A percentile compares a stretch with the other conserved stretches of the same genome.
phyloP scores from a whole-genome alignment of 2,329 filamentous ascomycete species.

The Stachybotrys elegans region DNA sequence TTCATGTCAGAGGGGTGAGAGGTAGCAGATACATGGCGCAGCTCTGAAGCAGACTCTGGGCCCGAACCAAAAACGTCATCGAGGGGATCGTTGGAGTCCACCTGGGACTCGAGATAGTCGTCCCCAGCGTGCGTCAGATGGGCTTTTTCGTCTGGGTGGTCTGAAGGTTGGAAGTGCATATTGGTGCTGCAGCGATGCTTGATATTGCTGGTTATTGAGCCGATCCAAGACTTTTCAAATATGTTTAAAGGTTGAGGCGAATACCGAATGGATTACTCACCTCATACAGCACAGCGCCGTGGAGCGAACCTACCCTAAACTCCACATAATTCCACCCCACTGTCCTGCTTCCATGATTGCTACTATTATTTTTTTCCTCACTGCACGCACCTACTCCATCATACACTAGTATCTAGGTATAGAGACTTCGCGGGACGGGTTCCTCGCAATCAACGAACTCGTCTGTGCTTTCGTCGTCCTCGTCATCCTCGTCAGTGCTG shows the following conservation, averaged over 20 bases:
- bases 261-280: no score
- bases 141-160: conserved; percentile 20
- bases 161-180: conserved; percentile 30
- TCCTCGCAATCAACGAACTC: no score
- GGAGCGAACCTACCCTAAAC: no score
- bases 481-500: neutral
- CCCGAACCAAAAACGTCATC: conserved; percentile 32
- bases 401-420: no score
- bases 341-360: no score
- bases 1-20: conserved; percentile 59
- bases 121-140: conserved; percentile 16
- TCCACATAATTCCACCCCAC: no score
- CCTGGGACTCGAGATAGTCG: conserved; percentile 7
- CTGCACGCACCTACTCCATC: no score
- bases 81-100: conserved; percentile 18
- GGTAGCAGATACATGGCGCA: conserved; percentile 8
- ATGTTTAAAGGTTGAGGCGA: neutral
- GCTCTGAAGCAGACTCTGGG: conserved; percentile 14
- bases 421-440: no score
- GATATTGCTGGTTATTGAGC: neutral
- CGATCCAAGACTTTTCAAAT: neutral
- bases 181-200: neutral
- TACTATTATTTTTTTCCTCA: no score
- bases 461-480: neutral
- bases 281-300: no score